phyloP scores from a whole-genome alignment of 352 stramenopile species.

The Peronospora farinosa region DNA sequence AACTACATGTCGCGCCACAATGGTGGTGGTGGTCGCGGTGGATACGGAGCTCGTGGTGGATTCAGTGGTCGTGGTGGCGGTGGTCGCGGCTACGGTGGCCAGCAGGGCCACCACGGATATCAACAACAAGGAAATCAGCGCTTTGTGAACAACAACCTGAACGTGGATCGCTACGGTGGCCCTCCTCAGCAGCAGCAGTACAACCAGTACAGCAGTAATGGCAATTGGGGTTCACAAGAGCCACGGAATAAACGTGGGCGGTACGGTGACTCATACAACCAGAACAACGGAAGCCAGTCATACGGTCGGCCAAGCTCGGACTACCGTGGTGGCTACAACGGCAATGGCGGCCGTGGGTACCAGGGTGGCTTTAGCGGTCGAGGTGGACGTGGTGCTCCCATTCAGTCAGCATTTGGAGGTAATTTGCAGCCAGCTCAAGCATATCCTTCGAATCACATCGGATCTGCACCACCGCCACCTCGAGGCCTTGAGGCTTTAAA shows the following conservation, averaged over 20 bases:
- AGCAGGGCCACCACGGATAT: conserved; percentile 22
- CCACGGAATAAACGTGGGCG: conserved; percentile 68
- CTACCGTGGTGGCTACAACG: conserved; percentile 11
- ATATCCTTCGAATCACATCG: conserved; percentile 38
- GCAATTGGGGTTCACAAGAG: conserved; percentile 76
- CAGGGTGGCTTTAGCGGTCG: conserved; percentile 27
- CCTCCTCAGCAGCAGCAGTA: conserved; percentile 41
- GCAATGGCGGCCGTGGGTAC: conserved; percentile 13
- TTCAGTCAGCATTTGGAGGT: conserved; percentile 61
- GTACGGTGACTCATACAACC: conserved; percentile 34
- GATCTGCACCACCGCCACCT: conserved; percentile 29
- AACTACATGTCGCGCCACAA: conserved; percentile 38
- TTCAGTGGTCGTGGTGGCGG: conserved; percentile 19
- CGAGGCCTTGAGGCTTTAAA: conserved; percentile 69
- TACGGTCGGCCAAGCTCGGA: conserved; percentile 33
- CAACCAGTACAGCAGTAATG: conserved; percentile 70
- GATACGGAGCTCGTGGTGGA: conserved; percentile 27
- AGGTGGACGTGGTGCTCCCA: conserved; percentile 37
- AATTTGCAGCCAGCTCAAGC: conserved; percentile 43
- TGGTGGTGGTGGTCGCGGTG: conserved; percentile 27
- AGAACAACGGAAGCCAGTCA: conserved; percentile 21
- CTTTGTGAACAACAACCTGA: conserved; percentile 56
- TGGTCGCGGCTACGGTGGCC: conserved; percentile 20
- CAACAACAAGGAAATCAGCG: conserved; percentile 26
- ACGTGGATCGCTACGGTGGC: conserved; percentile 47